Evolutionary conservation across 2,329 filamentous ascomycete species (phyloP).

Genomic region (Herpotrichia juniperi): DNA sequence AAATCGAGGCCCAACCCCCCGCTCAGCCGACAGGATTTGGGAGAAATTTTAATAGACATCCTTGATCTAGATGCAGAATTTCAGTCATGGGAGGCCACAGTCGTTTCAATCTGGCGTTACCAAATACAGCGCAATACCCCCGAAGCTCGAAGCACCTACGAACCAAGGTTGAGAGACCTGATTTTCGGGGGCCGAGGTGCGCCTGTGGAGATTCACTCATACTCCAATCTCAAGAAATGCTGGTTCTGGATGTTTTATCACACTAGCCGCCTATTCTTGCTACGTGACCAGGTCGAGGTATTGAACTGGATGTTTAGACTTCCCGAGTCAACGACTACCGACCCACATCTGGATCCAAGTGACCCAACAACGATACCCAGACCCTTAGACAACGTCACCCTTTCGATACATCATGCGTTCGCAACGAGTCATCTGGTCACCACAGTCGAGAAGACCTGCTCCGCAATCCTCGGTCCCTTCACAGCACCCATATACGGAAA

Average conservation of each 20-base stretch:
- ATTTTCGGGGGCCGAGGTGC: slow-evolving; percentile 28
- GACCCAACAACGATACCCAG: not conserved
- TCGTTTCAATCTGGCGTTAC: slow-evolving; percentile 27
- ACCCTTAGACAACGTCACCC: slow-evolving; percentile 18
- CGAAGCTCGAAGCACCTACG: slow-evolving; percentile 22
- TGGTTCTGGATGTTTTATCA: slow-evolving; percentile 40
- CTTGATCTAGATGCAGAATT: slow-evolving; percentile 33
- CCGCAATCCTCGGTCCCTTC: slow-evolving; percentile 30
- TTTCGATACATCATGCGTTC: slow-evolving; percentile 23
- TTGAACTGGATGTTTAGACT: slow-evolving; percentile 38
- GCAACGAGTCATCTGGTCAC: slow-evolving; percentile 26
- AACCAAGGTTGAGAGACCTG: slow-evolving; percentile 30
- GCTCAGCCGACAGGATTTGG: slow-evolving; percentile 22
- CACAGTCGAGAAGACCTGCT: slow-evolving; percentile 30
- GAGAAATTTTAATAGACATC: slow-evolving; percentile 25
- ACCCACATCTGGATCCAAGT: not conserved
- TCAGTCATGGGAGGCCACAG: slow-evolving; percentile 30
- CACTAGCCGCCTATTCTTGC: slow-evolving; percentile 32
- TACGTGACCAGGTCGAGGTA: slow-evolving; percentile 36
- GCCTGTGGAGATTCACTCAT: slow-evolving; percentile 33
- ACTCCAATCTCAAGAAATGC: slow-evolving; percentile 25
- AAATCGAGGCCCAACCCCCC: slow-evolving; percentile 26
- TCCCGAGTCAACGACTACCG: slow-evolving; percentile 18
- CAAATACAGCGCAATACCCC: slow-evolving; percentile 27
- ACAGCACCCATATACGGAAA: slow-evolving; percentile 32